These are phyloP conservation scores for Spathaspora sp. DNA, from an alignment of 805 yeast species.

Conservation along the genomic window DNA sequence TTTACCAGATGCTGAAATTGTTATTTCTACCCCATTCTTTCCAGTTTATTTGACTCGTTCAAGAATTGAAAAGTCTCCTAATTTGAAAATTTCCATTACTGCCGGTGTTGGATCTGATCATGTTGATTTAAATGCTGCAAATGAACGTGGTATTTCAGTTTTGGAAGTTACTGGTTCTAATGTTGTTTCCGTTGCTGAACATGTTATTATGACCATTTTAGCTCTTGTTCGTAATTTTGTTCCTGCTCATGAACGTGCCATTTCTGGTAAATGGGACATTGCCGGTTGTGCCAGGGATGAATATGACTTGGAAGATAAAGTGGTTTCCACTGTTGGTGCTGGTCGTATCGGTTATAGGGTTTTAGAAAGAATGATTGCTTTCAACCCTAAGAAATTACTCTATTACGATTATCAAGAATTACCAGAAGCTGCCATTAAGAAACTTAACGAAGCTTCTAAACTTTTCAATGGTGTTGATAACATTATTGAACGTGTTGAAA, in stretches of 20 bases:
- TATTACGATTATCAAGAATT: constrained; percentile 75
- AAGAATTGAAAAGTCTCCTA: constrained; percentile 66
- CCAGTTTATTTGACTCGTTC: constrained; percentile 72
- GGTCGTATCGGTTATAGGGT: constrained; percentile 81
- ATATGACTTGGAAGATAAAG: constrained; percentile 73
- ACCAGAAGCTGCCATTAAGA: constrained; percentile 46
- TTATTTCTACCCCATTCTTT: constrained; percentile 80
- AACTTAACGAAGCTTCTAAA: constrained; percentile 33
- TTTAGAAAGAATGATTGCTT: constrained; percentile 65
- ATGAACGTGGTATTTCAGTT: constrained; percentile 60
- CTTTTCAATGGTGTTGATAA: constrained; percentile 47
- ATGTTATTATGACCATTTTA: constrained; percentile 70
- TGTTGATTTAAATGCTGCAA: constrained; percentile 67
- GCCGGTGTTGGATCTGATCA: constrained; percentile 89
- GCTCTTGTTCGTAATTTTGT: constrained; percentile 71
- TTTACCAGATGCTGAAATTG: constrained; percentile 68
- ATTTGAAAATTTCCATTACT: constrained; percentile 65
- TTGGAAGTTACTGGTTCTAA: constrained; percentile 82
- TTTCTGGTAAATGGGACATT: constrained; percentile 66
- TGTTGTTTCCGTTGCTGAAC: constrained; percentile 79
- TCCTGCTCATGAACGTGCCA: constrained; percentile 71
- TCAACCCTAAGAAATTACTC: constrained; percentile 68
- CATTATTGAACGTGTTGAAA: constrained; percentile 56
- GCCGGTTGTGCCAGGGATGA: constrained; percentile 72
- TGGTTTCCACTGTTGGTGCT: constrained; percentile 75